phyloP scores from a whole-genome alignment of 768 basidiomycete genomes.

The Calocera cornea region DNA sequence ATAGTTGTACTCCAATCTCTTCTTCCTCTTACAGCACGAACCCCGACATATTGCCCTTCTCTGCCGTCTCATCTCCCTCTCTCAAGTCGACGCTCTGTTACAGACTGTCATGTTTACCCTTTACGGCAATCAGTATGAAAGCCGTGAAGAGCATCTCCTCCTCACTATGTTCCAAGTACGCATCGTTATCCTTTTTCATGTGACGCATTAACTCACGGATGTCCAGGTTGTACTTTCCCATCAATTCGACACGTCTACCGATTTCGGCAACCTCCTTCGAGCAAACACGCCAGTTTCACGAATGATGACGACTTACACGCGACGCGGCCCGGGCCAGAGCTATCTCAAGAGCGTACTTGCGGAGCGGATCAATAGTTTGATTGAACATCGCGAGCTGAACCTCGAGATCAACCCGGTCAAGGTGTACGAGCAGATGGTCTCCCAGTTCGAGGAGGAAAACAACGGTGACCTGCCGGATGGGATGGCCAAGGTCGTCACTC shows the following conservation, averaged over 20 bases:
- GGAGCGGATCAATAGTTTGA: constrained; percentile 94
- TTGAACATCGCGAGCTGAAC: constrained; percentile 98
- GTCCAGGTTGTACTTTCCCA: constrained; percentile 86
- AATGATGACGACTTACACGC: constrained; percentile 99
- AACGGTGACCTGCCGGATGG: constrained; percentile 82
- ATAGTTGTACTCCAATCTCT: constrained; percentile 95
- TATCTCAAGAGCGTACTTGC: constrained; percentile 96
- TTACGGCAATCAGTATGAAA: constrained; percentile 98
- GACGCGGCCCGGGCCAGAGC: constrained; percentile 94
- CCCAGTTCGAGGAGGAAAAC: constrained; percentile 88
- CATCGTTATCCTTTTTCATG: not conserved
- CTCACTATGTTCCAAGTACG: constrained; percentile 84
- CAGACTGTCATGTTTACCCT: constrained; percentile 99
- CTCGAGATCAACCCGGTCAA: constrained; percentile 98
- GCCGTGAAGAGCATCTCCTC: constrained; percentile 92
- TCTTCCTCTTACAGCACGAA: constrained; percentile 96
- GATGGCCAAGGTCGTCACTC: constrained; percentile 82
- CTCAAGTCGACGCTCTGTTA: constrained; percentile 95
- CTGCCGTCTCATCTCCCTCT: constrained; percentile 87
- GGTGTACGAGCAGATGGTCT: constrained; percentile 99
- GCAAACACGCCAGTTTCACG: constrained; percentile 98
- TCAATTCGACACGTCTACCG: constrained; percentile 97
- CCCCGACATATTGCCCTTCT: constrained; percentile 93
- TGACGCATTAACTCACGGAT: not conserved
- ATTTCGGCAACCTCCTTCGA: constrained; percentile 95